Conservation (phyloP, 1,284 basidiomycete genomes). For the Fomitopsis palustris region DNA sequence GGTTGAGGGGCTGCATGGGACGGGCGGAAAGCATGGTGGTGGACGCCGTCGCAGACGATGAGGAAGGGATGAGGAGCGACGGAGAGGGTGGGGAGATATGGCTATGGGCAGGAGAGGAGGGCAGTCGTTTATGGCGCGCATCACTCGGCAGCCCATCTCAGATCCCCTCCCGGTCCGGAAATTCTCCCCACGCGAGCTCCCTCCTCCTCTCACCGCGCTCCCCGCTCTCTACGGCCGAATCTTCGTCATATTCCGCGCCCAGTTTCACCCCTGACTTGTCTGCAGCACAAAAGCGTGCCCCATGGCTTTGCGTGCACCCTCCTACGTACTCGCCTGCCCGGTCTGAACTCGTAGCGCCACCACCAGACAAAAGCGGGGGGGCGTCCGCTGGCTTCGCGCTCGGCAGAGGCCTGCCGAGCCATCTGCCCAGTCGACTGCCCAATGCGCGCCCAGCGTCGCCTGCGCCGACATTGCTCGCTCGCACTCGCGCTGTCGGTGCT, state of each 20-base stretch:
- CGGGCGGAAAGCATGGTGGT: slow-evolving; percentile 41
- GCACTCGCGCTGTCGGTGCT: neutral
- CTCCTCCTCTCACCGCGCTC: neutral
- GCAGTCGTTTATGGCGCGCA: slow-evolving; percentile 13
- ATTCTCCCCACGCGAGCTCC: slow-evolving; percentile 1
- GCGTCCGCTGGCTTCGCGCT: neutral
- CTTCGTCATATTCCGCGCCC: neutral
- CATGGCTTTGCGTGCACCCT: neutral
- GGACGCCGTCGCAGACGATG: slow-evolving; percentile 6
- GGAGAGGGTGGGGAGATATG: slow-evolving; percentile 16
- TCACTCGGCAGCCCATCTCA: slow-evolving; percentile 12
- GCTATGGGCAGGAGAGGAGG: slow-evolving; percentile 9
- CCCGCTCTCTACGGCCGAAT: neutral
- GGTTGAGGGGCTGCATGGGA: slow-evolving; percentile 34
- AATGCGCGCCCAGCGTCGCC: neutral
- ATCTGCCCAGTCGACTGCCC: neutral
- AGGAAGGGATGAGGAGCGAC: slow-evolving; percentile 10
- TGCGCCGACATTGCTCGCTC: neutral
- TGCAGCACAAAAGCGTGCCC: neutral
- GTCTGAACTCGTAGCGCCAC: neutral
- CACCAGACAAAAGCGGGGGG: neutral
- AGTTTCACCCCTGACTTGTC: neutral
- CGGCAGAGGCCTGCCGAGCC: neutral
- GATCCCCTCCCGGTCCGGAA: slow-evolving; percentile 11
- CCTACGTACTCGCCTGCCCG: neutral